Base-by-base conservation (phyloP, 331 rosid species). In the Prunus yedoensis region DNA sequence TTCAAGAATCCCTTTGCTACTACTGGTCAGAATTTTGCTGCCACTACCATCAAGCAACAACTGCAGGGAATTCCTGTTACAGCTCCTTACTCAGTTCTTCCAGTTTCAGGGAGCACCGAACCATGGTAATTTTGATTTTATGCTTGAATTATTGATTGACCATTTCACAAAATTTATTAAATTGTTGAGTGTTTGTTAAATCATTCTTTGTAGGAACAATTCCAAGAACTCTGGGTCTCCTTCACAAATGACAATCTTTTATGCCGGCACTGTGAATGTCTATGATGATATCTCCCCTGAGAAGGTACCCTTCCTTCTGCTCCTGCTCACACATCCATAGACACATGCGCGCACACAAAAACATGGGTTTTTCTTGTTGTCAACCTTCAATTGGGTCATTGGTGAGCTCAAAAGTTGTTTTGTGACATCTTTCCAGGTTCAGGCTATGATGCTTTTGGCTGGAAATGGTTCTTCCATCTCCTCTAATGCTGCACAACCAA, bases 191-290 rank as follows among this genome's bases (percentile, higher is more conserved):
- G 27, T 53, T 43, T 1, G 4, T n/a, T 50, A 54, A 59, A 63
- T 61, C 11, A 56, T 82, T 18, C 69, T 78, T 47, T 84, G 69
- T 53, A 87, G 87, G 78, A 83, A 68, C 79, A 81, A 82, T 47
- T 38, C 76, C 74, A 90, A 87, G 84, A 63, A 81, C 23, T 74
- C 87, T 68, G 87, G 87, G 8, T 79, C 93, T 74, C 78, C 90
- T 75, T 65, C 93, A 51, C 98, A 82, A 75, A 82, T 94, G 81
- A 91, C 98, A 74, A 87, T 94, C 80, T 94, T 91, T 85, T 94
- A 94, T 63, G 97, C 78, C 0, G 98, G 98, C 72, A 74, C 91
- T 47, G 96, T 94, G 71, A 87, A 83, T 79, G 93, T 91, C 79
- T 94, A 83, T 56, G 83, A 91, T 32, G 89, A 85, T 82, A 91